A percentile compares a stretch with the other conserved stretches of the same genome.
phyloP scores from a whole-genome alignment of 1,284 basidiomycete genomes.

The Melanopsichium pennsylvanicum region DNA sequence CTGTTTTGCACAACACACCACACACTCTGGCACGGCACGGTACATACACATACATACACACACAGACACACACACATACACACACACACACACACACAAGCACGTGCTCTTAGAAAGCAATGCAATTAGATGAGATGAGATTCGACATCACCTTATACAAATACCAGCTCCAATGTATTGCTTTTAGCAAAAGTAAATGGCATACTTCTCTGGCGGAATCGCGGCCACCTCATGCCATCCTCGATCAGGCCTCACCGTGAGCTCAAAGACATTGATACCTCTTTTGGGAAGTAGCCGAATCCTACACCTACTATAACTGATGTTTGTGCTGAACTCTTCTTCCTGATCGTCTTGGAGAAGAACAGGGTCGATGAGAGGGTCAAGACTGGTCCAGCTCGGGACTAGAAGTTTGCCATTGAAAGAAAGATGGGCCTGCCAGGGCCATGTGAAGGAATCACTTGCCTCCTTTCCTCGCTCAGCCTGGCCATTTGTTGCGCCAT shows the following conservation, averaged over 20 bases:
- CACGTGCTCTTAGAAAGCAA: too few relatives aligned
- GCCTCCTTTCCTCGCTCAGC: neutral
- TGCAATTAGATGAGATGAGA: too few relatives aligned
- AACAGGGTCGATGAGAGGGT: constrained; percentile 10
- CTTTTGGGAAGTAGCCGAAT: constrained; percentile 27
- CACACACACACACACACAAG: too few relatives aligned
- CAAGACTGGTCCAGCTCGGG: constrained; percentile 17
- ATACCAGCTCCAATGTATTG: too few relatives aligned
- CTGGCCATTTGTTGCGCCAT: neutral
- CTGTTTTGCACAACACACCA: too few relatives aligned
- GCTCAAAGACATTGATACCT: constrained; percentile 42
- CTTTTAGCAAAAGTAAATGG: constrained; percentile 39
- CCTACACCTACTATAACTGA: constrained; percentile 28
- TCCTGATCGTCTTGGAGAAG: neutral
- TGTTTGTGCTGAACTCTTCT: neutral
- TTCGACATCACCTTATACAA: too few relatives aligned
- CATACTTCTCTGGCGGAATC: constrained; percentile 28
- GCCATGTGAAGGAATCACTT: constrained; percentile 9
- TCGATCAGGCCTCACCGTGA: constrained; percentile 15
- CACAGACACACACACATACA: too few relatives aligned
- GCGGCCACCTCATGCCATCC: neutral
- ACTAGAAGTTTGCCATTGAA: constrained; percentile 31
- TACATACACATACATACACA: too few relatives aligned
- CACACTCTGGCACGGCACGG: too few relatives aligned
- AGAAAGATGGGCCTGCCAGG: constrained; percentile 26